These are phyloP conservation scores for Pochonia chlamydosporia DNA, from an alignment of 2,329 filamentous ascomycete species.

Conservation along the genomic window DNA sequence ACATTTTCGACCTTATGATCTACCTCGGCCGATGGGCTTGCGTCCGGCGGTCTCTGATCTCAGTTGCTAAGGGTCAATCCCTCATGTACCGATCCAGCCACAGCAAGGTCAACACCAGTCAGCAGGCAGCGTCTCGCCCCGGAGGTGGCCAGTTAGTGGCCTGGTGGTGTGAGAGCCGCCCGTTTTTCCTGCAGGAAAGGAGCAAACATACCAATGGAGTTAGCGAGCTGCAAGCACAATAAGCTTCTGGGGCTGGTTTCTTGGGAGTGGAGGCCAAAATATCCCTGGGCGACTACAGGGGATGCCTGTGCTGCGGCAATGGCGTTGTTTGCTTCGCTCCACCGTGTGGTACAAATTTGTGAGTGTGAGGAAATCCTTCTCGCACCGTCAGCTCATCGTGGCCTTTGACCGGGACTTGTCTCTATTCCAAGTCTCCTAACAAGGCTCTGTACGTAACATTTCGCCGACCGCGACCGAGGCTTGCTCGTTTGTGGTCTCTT, in stretches of 20 bases:
- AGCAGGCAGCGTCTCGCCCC: no score
- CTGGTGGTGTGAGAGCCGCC: no score
- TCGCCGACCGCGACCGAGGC: constrained; percentile 6
- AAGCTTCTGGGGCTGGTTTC: background rate
- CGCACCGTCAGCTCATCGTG: background rate
- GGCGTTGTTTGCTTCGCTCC: no score
- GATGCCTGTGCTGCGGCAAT: background rate
- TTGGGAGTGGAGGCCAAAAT: background rate
- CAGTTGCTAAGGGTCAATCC: no score
- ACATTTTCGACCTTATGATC: background rate
- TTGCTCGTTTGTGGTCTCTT: background rate
- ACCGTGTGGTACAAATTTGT: background rate
- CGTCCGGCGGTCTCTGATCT: no score
- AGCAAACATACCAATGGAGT: background rate
- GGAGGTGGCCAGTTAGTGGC: no score
- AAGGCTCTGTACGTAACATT: constrained; percentile 4
- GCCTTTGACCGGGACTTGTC: background rate
- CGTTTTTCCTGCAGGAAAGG: background rate
- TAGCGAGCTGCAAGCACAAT: background rate
- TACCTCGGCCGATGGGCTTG: background rate
- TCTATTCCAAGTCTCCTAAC: background rate
- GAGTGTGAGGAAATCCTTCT: background rate
- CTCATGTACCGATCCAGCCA: no score
- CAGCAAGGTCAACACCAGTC: no score
- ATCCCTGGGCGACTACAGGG: no score